These are phyloP conservation scores for Vaccinium corymbosum DNA, from an alignment of 148 eudicot species.

Conservation along the genomic window DNA sequence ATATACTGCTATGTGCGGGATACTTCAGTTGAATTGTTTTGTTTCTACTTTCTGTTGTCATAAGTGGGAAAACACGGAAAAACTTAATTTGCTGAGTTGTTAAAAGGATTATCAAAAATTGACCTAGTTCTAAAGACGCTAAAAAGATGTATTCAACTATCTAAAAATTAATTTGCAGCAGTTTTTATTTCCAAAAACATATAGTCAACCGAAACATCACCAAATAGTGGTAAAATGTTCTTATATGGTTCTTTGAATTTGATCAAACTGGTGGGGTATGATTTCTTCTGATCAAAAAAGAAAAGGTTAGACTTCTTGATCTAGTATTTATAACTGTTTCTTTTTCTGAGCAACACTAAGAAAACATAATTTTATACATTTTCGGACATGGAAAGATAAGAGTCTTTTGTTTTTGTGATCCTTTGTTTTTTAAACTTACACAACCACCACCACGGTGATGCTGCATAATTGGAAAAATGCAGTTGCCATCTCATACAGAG, in stretches of 20 bases:
- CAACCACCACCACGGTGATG: not conserved
- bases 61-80: not conserved
- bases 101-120: not conserved
- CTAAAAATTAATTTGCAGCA: not conserved
- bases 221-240: not conserved
- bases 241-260: not conserved
- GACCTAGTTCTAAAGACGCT: not conserved
- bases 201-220: not conserved
- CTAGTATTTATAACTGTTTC: not conserved
- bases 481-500: not conserved
- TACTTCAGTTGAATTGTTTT: not conserved
- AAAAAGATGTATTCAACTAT: not conserved
- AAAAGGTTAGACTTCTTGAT: not conserved
- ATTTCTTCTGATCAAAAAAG: too few species aligned
- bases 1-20: not conserved
- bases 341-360: not conserved
- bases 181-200: not conserved
- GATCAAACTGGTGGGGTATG: not conserved
- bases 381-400: not conserved
- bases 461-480: not conserved
- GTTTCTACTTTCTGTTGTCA: not conserved
- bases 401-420: not conserved
- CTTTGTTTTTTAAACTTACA: not conserved
- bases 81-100: not conserved
- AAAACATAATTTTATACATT: not conserved